phyloP scores from a whole-genome alignment of 108 stramenopile species.

The Cyclotella sp. region DNA sequence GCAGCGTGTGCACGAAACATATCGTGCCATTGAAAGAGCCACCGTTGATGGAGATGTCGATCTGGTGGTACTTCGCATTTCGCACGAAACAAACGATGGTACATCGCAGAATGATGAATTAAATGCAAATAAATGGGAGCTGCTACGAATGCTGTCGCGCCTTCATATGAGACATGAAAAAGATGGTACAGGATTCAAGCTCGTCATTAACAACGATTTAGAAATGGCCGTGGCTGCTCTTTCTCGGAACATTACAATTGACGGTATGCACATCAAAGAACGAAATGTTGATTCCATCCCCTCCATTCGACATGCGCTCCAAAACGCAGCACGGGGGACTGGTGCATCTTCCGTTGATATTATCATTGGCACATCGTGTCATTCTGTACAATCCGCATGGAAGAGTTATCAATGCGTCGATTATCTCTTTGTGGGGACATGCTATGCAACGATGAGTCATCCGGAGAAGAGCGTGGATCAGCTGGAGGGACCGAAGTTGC shows the following conservation, averaged over 20 bases:
- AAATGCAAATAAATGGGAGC: slow-evolving; percentile 20
- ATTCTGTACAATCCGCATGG: slow-evolving; percentile 68
- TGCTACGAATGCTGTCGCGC: slow-evolving; percentile 51
- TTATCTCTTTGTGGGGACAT: slow-evolving; percentile 87
- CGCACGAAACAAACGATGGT: slow-evolving; percentile 5
- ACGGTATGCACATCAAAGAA: slow-evolving; percentile 87
- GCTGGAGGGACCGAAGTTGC: slow-evolving; percentile 79
- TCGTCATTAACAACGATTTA: slow-evolving; percentile 74
- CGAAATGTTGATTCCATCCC: slow-evolving; percentile 60
- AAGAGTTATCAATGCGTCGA: slow-evolving; percentile 39
- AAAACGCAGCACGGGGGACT: background rate
- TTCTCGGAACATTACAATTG: slow-evolving; percentile 36
- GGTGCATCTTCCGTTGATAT: background rate
- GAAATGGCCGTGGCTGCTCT: slow-evolving; percentile 48
- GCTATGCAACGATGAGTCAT: slow-evolving; percentile 74
- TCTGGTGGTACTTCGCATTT: slow-evolving; percentile 68
- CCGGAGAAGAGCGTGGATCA: slow-evolving; percentile 72
- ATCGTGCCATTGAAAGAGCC: slow-evolving; percentile 58
- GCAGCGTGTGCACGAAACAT: slow-evolving; percentile 52
- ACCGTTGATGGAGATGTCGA: slow-evolving; percentile 41
- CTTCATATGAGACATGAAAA: slow-evolving; percentile 15
- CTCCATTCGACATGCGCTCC: slow-evolving; percentile 50
- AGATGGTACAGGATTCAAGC: slow-evolving; percentile 27
- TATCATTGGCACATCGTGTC: slow-evolving; percentile 77
- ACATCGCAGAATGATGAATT: background rate